Evolutionary conservation across 805 yeast genomes (phyloP), one percentile per base, ranked within the genome.

Genomic region (Ogataea dorogensis): DNA sequence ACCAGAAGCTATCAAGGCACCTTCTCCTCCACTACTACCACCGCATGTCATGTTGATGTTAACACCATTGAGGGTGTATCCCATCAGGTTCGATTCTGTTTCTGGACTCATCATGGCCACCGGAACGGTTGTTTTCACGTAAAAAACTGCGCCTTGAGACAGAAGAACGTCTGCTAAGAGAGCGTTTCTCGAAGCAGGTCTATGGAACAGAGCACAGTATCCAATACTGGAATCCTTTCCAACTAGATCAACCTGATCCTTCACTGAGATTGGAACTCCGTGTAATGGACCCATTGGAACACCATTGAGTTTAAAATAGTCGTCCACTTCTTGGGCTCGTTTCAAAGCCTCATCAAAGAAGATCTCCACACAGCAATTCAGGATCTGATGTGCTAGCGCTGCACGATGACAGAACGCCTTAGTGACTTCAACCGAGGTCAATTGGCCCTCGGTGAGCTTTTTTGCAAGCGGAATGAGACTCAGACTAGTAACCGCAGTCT

Each of bases 241-340:
- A 35, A 59, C 59, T 35, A 77, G 48, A 38, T 70, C 64, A 36
- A 70, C 58, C 31, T 67, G 65, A 42, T 73, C 79, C 50, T 68
- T 68, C 33, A 68, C 43, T 0, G 50, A 60, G 51, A 51, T 57
- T 50, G 86, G 87, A 19, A 80, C 58, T 2, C 87, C 87, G 47
- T 80, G 86, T 30, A 80, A 65, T 2, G 83, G 80, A 18, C 86
- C 86, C 22, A 73, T 51, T 2, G 69, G 56, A 43, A 71, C 66
- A 11, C 79, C 81, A 26, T 69, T 58, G 27, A 64, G 46, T 35
- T 53, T 56, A 38, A 46, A 74, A 50, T 71, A 68, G 16, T 65
- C 71, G 51, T 81, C 89, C 42, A 79, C 63, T 34, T 54, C 64
- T 47, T 68, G 56, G 6, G 87, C 87, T 38, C 69, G 64, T 38